Evolutionary conservation across 1,284 basidiomycete genomes (phyloP), one percentile per base, ranked within the genome.

Genomic region (Leccinum huronense): DNA sequence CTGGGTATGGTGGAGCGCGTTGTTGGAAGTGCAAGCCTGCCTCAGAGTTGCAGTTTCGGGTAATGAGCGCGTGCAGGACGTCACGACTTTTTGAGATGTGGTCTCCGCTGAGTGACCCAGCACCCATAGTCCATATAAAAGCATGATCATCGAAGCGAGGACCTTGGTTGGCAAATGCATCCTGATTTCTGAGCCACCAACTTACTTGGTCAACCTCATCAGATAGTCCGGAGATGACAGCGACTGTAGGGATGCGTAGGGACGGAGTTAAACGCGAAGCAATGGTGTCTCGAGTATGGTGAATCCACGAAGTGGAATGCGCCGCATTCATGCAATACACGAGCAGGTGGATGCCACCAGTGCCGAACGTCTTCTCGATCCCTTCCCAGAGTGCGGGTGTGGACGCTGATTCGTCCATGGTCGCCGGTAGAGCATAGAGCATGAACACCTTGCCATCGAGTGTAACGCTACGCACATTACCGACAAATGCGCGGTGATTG

Each of bases 271-370:
- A 53, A 55, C 58, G 16, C 33, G 69, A 63, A 33, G 34, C 6
- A 34, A 74, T 51, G 23, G 23, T 13, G 14, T 19, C 55, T 56
- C 70, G 57, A 5, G 57, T 51, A 57, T 70, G 69, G 27, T 61
- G 67, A 34, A 65, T 60, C 72, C 72, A 70, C 27, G 23, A 34
- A 3, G 54, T 59, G 34, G 71, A 34, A 61, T 58, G 71, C 5
- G 53, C 54, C 5, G 64, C 64, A 36, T 70, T 56, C 38, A 75
- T 57, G 69, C 69, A 72, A 53, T 72, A 72, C 40, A 71, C 67
- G 14, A 72, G 61, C 3, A 72, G 48, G 48, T 68, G 67, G 19
- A 68, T 36, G 19, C 65, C 72, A 23, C 73, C 70, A 16, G 63
- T 64, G 54, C 27, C 60, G 64, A 73, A 33, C 1, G 36, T 62